Conservation (phyloP, 805 yeast species). For the Metschnikowia proteae region DNA sequence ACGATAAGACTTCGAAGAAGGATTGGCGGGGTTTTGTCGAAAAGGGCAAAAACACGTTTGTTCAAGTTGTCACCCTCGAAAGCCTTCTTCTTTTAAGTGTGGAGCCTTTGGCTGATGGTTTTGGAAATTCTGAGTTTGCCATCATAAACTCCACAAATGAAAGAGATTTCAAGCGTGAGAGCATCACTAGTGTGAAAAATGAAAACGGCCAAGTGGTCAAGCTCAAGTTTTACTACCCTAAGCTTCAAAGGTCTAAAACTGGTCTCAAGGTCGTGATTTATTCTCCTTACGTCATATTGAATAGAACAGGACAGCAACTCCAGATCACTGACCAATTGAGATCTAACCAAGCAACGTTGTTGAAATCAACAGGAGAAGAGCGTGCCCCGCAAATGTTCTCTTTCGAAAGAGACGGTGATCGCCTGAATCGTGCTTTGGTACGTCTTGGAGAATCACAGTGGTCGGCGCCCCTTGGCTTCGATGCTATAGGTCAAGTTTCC, state of each 20-base stretch:
- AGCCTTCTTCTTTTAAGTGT: slow-evolving; percentile 71
- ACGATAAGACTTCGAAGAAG: slow-evolving; percentile 65
- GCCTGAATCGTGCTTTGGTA: slow-evolving; percentile 62
- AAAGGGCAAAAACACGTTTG: slow-evolving; percentile 64
- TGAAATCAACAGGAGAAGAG: slow-evolving; percentile 16
- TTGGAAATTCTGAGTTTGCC: slow-evolving; percentile 65
- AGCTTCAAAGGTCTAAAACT: slow-evolving; percentile 47
- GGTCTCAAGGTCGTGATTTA: slow-evolving; percentile 68
- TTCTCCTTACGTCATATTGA: slow-evolving; percentile 80
- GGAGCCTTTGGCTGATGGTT: slow-evolving; percentile 59
- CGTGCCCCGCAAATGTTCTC: slow-evolving; percentile 77
- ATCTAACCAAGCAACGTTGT: slow-evolving; percentile 20
- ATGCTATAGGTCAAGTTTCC: slow-evolving; percentile 80
- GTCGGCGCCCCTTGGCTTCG: slow-evolving; percentile 76
- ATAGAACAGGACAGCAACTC: slow-evolving; percentile 69
- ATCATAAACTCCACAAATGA: slow-evolving; percentile 58
- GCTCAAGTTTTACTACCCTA: slow-evolving; percentile 61
- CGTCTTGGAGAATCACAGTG: slow-evolving; percentile 65
- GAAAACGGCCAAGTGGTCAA: slow-evolving; percentile 66
- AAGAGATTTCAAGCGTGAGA: slow-evolving; percentile 57
- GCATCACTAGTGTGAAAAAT: slow-evolving; percentile 46
- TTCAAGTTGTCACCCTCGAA: slow-evolving; percentile 76
- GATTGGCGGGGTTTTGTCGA: slow-evolving; percentile 63
- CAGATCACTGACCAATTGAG: slow-evolving; percentile 52
- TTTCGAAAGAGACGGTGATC: slow-evolving; percentile 55